Evolutionary conservation across 148 eudicot species (phyloP), one percentile per base, ranked within the genome.

Genomic region (Chenopodium quinoa): DNA sequence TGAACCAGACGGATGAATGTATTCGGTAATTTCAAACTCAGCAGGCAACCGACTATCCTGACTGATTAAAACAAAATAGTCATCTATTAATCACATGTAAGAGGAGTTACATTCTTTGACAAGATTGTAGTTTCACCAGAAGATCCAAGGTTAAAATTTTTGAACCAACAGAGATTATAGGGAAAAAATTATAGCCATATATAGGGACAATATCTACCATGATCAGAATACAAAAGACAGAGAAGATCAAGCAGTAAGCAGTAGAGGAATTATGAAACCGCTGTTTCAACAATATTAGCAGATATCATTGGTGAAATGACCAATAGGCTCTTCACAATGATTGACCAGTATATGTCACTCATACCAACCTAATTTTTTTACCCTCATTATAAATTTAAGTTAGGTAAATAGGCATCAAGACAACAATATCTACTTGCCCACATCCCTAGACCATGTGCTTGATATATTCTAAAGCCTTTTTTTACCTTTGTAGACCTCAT

Each of bases 1-100:
- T 75, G 93, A 91, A 79, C 93, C 98, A 86, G 81, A 86, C 67
- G 93, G 94, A 85, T 91, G 92, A 73, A 93, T 91, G 79, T 89
- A 92, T 78, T 93, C 87, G 3, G 94, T 91, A 79, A 95, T 91
- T 88, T 95, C 99, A 86, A 95, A 95, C 83, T 95, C 99, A 73
- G 99, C 97, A 84, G 99, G 99, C 54, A 95, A 90, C 88, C 99
- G 91, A 77, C 99, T 95, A 79, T 95, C 99, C 90, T 95, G 99
- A 87, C 99, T 95, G 93, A 83, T 76, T 86, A 31, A 19, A 86
- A 79, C 84, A 88, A 67, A 85, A 86, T 46, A 75, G 31, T 4
- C 60, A 22, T 72, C 68, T 67, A 71, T 73, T 47, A 81, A 81
- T 66, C 25, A 77, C n/a, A 31, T 63, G 40, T 13, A 34, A 3